Evolutionary conservation across 768 basidiomycete species (phyloP).

Genomic region (Lactifluus echinatus): DNA sequence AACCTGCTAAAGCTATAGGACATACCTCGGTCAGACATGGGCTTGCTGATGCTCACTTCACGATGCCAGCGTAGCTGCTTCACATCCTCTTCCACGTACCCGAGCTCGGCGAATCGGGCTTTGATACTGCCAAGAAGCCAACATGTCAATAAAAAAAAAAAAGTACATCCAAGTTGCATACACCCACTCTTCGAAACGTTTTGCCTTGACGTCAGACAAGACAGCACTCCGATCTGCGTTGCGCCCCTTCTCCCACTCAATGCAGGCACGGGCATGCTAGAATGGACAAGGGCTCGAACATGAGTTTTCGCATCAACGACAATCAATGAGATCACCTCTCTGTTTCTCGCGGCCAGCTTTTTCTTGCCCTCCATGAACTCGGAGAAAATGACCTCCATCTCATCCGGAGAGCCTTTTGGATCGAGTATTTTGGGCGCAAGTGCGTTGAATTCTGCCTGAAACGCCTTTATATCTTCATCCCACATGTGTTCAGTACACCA

Average conservation of each 20-base stretch:
- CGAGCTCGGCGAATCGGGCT: not conserved
- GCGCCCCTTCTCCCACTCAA: constrained; percentile 4
- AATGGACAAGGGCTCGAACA: not conserved
- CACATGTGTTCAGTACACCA: constrained; percentile 8
- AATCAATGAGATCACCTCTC: not conserved
- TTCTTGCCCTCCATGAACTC: not conserved
- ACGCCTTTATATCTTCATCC: constrained; percentile 4
- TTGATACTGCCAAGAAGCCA: not conserved
- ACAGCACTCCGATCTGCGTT: constrained; percentile 9
- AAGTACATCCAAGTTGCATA: not conserved
- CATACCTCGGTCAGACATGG: constrained; percentile 13
- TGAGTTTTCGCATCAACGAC: not conserved
- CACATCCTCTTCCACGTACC: constrained; percentile 3
- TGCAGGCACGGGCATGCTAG: constrained; percentile 3
- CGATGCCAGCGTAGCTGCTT: not conserved
- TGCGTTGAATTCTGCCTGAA: not conserved
- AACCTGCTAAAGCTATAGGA: no score
- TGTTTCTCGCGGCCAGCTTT: not conserved
- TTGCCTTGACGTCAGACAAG: constrained; percentile 6
- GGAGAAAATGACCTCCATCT: not conserved
- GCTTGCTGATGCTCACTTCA: constrained; percentile 10
- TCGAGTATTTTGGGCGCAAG: not conserved
- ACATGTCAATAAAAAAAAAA: not conserved
- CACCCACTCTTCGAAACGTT: constrained; percentile 11
- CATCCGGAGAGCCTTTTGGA: not conserved